These are phyloP conservation scores for Trifolium fragiferum DNA, from an alignment of 306 rosid species.

Conservation along the genomic window DNA sequence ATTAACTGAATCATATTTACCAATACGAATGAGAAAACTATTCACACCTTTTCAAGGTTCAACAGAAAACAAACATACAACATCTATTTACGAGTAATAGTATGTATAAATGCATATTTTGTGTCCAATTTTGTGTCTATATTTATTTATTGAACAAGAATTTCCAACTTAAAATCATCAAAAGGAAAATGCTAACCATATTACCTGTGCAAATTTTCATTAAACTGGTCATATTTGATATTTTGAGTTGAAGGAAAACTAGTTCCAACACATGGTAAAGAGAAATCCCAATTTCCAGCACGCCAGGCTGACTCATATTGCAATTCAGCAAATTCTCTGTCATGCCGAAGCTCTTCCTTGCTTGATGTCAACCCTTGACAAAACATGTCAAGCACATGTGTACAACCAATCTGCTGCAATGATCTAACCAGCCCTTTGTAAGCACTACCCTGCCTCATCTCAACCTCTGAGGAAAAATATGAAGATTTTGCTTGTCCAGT, in stretches of 20 bases:
- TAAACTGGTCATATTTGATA: slow-evolving; percentile 63
- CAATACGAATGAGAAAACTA: background rate
- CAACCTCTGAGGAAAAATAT: slow-evolving; percentile 48
- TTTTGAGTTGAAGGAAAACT: slow-evolving; percentile 50
- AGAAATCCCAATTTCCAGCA: slow-evolving; percentile 94
- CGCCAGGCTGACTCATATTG: slow-evolving; percentile 99
- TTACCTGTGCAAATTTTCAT: slow-evolving; percentile 89
- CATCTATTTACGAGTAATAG: background rate
- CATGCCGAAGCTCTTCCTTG: slow-evolving; percentile 72
- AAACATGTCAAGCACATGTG: slow-evolving; percentile 84
- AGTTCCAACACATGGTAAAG: slow-evolving; percentile 57
- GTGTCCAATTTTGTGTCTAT: background rate
- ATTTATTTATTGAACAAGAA: background rate
- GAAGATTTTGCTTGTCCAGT: slow-evolving; percentile 48
- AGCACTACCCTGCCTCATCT: slow-evolving; percentile 61
- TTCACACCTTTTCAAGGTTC: background rate
- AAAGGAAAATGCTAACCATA: slow-evolving; percentile 16
- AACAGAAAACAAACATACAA: background rate
- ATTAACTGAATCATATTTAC: slow-evolving; percentile 12
- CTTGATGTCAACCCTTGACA: slow-evolving; percentile 85
- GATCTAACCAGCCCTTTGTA: slow-evolving; percentile 87
- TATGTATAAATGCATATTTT: slow-evolving; percentile 1
- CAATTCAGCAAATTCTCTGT: slow-evolving; percentile 84
- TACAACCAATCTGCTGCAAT: slow-evolving; percentile 86
- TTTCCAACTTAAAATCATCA: slow-evolving; percentile 13